A percentile compares a stretch with the other conserved stretches of the same genome.
phyloP scores from a whole-genome alignment of 73 alveolate species.

The Halteria grandinella region DNA sequence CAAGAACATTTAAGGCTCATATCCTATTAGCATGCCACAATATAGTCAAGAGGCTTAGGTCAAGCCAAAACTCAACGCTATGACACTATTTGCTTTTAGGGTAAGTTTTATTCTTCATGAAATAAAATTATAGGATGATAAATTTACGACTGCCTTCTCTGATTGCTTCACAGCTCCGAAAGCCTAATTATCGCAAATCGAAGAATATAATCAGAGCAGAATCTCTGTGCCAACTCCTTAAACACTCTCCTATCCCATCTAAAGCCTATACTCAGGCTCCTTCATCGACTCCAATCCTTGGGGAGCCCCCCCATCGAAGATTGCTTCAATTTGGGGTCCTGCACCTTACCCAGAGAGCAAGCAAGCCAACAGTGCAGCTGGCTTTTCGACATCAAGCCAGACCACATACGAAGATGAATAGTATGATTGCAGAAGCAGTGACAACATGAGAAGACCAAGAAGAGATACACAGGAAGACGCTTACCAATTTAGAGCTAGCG shows the following conservation, averaged over 20 bases:
- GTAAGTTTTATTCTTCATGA: neutral
- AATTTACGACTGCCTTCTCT: constrained; percentile 27
- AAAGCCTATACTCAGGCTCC: too few relatives aligned
- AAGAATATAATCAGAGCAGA: too few relatives aligned
- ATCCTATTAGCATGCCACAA: neutral
- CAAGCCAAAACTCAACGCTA: constrained; percentile 6
- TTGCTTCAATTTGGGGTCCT: too few relatives aligned
- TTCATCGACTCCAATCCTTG: too few relatives aligned
- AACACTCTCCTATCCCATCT: too few relatives aligned
- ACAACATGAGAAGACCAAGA: neutral
- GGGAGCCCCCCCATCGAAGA: too few relatives aligned
- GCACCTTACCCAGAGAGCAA: too few relatives aligned
- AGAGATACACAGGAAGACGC: neutral
- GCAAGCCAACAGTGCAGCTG: too few relatives aligned
- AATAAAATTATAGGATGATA: constrained; percentile 14
- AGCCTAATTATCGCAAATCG: too few relatives aligned
- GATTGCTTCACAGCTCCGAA: neutral
- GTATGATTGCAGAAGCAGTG: neutral
- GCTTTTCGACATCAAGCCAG: constrained; percentile 15
- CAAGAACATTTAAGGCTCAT: too few relatives aligned
- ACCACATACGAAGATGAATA: constrained; percentile 39
- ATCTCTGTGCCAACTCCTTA: too few relatives aligned
- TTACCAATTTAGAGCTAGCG: too few relatives aligned
- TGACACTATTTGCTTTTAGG: constrained; percentile 38
- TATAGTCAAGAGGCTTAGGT: neutral